These are phyloP conservation scores for Venturia pyrina DNA, from an alignment of 2,329 filamentous ascomycete genomes.

Conservation along the genomic window DNA sequence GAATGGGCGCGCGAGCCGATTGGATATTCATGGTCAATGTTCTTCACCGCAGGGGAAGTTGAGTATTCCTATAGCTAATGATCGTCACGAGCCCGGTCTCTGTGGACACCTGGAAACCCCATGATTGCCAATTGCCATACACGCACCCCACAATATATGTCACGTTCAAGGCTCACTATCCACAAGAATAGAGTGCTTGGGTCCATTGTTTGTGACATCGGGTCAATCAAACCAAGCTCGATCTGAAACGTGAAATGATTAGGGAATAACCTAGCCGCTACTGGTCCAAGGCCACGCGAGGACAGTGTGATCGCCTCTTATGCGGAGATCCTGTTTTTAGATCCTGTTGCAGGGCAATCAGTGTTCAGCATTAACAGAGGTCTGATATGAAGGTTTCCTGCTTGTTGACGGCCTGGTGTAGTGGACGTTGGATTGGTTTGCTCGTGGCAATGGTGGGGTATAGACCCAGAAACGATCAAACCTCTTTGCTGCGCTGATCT, in stretches of 20 bases:
- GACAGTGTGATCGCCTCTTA: not conserved
- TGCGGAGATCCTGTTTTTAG: not conserved
- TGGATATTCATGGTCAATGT: not conserved
- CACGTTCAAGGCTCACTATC: not conserved
- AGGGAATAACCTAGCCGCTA: not conserved
- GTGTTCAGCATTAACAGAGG: not conserved
- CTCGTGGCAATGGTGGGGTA: not conserved
- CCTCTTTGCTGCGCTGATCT: not conserved
- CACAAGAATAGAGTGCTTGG: not conserved
- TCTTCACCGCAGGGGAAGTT: not conserved
- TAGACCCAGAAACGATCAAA: not conserved
- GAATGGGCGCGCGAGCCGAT: not conserved
- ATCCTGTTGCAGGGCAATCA: not conserved
- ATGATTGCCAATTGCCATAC: not conserved
- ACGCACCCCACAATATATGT: not conserved
- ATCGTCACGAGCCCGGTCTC: not conserved
- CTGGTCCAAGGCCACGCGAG: not conserved
- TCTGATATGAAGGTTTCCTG: not conserved
- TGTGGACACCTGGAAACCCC: not conserved
- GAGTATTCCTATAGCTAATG: not conserved
- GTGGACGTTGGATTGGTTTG: not conserved
- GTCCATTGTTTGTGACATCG: not conserved
- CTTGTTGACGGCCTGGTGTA: not conserved
- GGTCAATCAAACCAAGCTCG: conserved; percentile 2
- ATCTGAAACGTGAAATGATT: not conserved